Conservation (phyloP, 108 stramenopile genomes). For the Schizochytrium sp. region DNA sequence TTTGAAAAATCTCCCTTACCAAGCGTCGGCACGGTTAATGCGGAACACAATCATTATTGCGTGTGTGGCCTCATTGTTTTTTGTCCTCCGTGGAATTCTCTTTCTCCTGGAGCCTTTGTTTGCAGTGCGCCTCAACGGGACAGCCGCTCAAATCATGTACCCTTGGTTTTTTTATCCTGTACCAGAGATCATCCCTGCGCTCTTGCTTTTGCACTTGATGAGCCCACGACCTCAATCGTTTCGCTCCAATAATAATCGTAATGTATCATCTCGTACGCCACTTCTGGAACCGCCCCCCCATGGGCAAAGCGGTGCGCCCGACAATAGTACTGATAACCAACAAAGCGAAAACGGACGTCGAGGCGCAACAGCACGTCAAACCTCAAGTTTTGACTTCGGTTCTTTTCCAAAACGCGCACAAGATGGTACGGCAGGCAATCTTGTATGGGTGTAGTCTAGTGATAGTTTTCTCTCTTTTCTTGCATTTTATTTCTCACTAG, state of each 20-base stretch:
- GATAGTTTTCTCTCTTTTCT: no score
- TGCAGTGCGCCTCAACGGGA: constrained; percentile 13
- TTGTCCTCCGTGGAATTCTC: constrained; percentile 36
- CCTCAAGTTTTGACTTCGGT: no score
- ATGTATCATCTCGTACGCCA: neutral
- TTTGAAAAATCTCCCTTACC: neutral
- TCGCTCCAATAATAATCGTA: neutral
- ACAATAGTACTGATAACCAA: no score
- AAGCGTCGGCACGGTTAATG: neutral
- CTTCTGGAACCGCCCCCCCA: neutral
- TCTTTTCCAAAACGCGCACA: no score
- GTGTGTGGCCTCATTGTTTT: neutral
- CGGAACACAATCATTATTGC: constrained; percentile 29
- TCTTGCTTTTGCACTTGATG: constrained; percentile 35
- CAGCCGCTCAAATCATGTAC: constrained; percentile 46
- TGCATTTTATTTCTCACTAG: no score
- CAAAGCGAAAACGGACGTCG: no score
- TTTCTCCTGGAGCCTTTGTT: constrained; percentile 51
- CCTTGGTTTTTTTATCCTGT: constrained; percentile 60
- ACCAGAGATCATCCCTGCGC: constrained; percentile 21
- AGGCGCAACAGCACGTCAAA: no score
- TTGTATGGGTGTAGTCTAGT: no score
- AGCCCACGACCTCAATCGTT: constrained; percentile 21
- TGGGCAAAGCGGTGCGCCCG: no score
- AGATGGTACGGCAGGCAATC: no score